A percentile compares a stretch with the other conserved stretches of the same genome.
Evolutionary conservation across 2,329 filamentous ascomycete genomes (phyloP).

Genomic region (Teratosphaeria pseudoeucalypti): DNA sequence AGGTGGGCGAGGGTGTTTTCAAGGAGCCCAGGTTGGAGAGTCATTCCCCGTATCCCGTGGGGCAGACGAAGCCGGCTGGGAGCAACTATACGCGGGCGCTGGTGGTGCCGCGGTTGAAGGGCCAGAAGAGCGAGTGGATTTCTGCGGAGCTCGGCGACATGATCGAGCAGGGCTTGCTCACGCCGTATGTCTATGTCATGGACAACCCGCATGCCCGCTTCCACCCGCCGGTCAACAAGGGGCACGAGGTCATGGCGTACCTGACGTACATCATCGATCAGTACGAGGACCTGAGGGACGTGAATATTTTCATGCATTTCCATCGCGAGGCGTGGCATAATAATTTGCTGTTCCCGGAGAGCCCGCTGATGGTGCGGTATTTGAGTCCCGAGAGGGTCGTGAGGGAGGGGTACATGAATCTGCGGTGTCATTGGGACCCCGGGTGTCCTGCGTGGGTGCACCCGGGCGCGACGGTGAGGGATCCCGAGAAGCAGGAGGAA

Average conservation of each 20-base stretch:
- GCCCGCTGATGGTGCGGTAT: slow-evolving; percentile 34
- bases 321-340: slow-evolving; percentile 51
- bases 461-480: slow-evolving; percentile 30
- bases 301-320: slow-evolving; percentile 52
- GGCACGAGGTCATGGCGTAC: slow-evolving; percentile 54
- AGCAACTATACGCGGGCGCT: slow-evolving; percentile 44
- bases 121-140: slow-evolving; percentile 48
- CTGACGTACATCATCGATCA: slow-evolving; percentile 52
- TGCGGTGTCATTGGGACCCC: slow-evolving; percentile 45
- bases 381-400: slow-evolving; percentile 38
- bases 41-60: slow-evolving; percentile 19
- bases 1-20: slow-evolving; percentile 9
- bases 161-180: slow-evolving; percentile 25
- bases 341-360: slow-evolving; percentile 39
- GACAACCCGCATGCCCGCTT: slow-evolving; percentile 37
- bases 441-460: slow-evolving; percentile 48
- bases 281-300: slow-evolving; percentile 49
- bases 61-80: slow-evolving; percentile 33
- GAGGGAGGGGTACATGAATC: slow-evolving; percentile 44
- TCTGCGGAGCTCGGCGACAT: slow-evolving; percentile 38
- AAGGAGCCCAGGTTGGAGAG: slow-evolving; percentile 17
- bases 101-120: slow-evolving; percentile 43
- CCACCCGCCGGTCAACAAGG: slow-evolving; percentile 47
- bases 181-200: slow-evolving; percentile 41
- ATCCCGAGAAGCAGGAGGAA: slow-evolving; percentile 34